Conservation (phyloP, 2,329 filamentous ascomycete genomes). For the Clarireedia hainanense region DNA sequence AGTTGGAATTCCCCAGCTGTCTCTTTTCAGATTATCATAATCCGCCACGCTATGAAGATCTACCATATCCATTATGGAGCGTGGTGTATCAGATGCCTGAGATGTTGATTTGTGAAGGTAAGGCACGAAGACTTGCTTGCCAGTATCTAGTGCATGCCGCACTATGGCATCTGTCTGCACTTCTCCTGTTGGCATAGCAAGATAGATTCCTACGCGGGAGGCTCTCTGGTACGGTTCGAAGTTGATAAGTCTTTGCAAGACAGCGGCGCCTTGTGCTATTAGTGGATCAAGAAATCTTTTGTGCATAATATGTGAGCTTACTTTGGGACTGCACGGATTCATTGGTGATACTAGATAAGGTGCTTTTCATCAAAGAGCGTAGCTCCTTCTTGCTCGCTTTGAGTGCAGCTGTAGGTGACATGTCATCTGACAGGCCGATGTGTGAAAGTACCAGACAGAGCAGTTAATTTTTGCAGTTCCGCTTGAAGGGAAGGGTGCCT, state of each 20-base stretch:
- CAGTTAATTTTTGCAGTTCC: too few species aligned
- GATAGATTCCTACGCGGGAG: conserved; percentile 71
- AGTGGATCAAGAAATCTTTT: conserved; percentile 8
- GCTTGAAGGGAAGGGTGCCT: too few species aligned
- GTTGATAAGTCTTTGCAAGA: conserved; percentile 56
- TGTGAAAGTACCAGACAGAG: neutral
- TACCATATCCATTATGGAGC: conserved; percentile 94
- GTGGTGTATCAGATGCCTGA: conserved; percentile 31
- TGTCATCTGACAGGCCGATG: neutral
- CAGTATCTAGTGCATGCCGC: conserved; percentile 63
- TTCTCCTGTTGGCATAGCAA: conserved; percentile 87
- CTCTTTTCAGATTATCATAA: conserved; percentile 66
- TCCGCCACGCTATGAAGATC: conserved; percentile 65
- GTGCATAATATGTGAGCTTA: conserved; percentile 35
- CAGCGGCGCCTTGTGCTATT: conserved; percentile 46
- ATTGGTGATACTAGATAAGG: conserved; percentile 52
- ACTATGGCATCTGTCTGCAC: conserved; percentile 80
- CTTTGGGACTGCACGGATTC: conserved; percentile 63
- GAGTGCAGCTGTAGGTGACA: conserved; percentile 35
- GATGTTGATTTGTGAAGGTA: conserved; percentile 63
- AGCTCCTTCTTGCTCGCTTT: conserved; percentile 69
- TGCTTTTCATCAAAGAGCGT: conserved; percentile 59
- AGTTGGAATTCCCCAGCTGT: conserved; percentile 94
- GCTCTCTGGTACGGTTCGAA: conserved; percentile 71
- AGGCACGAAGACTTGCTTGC: conserved; percentile 86